phyloP scores from a whole-genome alignment of 345 rosid genomes.

The Atalantia buxifolia region DNA sequence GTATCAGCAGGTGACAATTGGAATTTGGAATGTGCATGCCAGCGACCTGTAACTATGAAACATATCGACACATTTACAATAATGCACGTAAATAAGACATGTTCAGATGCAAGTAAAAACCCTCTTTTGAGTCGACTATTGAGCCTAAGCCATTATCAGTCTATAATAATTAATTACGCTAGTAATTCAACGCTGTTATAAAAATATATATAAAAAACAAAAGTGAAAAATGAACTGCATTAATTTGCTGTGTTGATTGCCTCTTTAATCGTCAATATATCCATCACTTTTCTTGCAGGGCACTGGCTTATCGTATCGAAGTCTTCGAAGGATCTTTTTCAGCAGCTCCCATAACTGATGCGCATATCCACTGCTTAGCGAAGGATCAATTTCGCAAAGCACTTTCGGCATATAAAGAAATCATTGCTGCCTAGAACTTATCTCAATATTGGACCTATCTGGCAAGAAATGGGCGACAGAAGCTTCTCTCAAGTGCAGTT shows the following conservation, averaged over 20 bases:
- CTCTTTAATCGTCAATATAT: not conserved
- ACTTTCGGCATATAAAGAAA: slow-evolving; percentile 19
- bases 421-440: slow-evolving; percentile 10
- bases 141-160: not conserved
- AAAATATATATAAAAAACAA: too few species aligned
- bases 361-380: slow-evolving; percentile 20
- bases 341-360: slow-evolving; percentile 27
- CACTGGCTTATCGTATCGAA: not conserved
- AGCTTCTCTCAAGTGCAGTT: not conserved
- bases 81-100: not conserved
- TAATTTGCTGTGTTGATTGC: not conserved
- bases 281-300: not conserved
- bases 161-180: not conserved
- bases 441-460: not conserved
- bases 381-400: not conserved
- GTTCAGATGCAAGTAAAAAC: not conserved
- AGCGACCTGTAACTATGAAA: not conserved
- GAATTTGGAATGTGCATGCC: not conserved
- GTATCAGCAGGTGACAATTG: not conserved
- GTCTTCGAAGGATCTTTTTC: slow-evolving; percentile 16
- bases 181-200: not conserved
- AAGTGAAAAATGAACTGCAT: not conserved
- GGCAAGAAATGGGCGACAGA: slow-evolving; percentile 1
- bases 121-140: not conserved
- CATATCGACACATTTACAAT: not conserved